A percentile compares a stretch with the other conserved stretches of the same genome.
phyloP scores from a whole-genome alignment of 2,329 filamentous ascomycete species.

The Penicillium nordicum region DNA sequence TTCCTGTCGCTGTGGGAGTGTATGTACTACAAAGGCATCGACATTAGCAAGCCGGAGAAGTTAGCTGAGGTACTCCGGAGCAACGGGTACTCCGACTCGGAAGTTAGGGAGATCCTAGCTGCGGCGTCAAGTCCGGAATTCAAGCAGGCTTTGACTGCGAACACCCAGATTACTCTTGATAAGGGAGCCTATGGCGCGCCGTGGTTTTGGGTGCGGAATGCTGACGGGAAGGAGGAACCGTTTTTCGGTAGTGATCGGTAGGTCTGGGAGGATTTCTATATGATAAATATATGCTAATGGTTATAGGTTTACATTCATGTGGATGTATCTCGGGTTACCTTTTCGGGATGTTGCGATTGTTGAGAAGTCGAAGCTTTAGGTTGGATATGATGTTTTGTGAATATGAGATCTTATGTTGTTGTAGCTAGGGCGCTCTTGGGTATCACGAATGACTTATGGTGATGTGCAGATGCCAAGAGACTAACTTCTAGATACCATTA shows the following conservation, averaged over 20 bases:
- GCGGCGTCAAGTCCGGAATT: constrained; percentile 50
- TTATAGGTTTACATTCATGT: constrained; percentile 53
- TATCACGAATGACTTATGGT: neutral
- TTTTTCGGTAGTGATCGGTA: constrained; percentile 75
- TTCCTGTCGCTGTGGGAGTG: constrained; percentile 56
- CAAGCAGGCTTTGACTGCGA: constrained; percentile 54
- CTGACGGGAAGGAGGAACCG: constrained; percentile 57
- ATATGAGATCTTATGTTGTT: neutral
- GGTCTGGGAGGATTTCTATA: constrained; percentile 30
- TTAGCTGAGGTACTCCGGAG: constrained; percentile 44
- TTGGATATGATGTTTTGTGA: neutral
- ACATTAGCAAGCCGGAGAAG: constrained; percentile 59
- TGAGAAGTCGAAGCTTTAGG: constrained; percentile 18
- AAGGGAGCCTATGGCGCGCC: constrained; percentile 72
- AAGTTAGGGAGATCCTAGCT: constrained; percentile 56
- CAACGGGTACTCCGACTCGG: constrained; percentile 27
- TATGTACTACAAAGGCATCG: constrained; percentile 61
- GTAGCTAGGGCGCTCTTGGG: neutral
- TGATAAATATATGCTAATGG: neutral
- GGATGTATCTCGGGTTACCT: constrained; percentile 59
- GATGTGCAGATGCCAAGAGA: neutral
- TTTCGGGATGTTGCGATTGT: constrained; percentile 29
- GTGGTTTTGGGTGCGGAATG: constrained; percentile 64
- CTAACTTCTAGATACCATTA: neutral
- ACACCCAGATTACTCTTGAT: constrained; percentile 60